Conservation (phyloP, 225 moss, liverwort and hornwort species). For the Pseudoscleropodium purum region DNA sequence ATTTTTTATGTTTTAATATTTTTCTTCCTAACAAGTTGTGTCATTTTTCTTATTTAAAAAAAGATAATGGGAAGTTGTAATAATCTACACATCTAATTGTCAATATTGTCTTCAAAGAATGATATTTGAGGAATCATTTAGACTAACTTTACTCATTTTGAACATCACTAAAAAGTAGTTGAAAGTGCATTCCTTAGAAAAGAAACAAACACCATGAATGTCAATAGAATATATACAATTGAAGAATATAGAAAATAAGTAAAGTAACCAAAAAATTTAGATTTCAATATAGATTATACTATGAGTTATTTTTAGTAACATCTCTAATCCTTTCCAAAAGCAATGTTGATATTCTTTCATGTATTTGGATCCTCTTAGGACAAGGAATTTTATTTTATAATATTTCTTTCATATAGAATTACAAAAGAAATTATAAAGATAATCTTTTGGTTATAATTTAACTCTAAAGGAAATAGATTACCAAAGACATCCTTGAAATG, state of each 20-base stretch:
- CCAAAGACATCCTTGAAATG: background rate
- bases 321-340: background rate
- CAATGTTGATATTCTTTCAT: too few relatives aligned
- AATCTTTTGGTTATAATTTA: background rate
- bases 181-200: background rate
- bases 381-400: background rate
- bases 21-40: fast-evolving
- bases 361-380: fast-evolving
- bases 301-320: background rate
- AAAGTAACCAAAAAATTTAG: too few relatives aligned
- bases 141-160: background rate
- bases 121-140: background rate
- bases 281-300: background rate
- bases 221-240: background rate
- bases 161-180: background rate
- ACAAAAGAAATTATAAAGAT: background rate
- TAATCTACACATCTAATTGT: background rate
- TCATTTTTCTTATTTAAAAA: background rate
- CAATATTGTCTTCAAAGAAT: background rate
- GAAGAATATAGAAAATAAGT: background rate
- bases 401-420: background rate
- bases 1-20: background rate
- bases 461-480: fast-evolving
- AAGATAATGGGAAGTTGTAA: background rate
- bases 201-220: background rate